Conservation (phyloP, 2,329 filamentous ascomycete species). For the Colletotrichum sidae region DNA sequence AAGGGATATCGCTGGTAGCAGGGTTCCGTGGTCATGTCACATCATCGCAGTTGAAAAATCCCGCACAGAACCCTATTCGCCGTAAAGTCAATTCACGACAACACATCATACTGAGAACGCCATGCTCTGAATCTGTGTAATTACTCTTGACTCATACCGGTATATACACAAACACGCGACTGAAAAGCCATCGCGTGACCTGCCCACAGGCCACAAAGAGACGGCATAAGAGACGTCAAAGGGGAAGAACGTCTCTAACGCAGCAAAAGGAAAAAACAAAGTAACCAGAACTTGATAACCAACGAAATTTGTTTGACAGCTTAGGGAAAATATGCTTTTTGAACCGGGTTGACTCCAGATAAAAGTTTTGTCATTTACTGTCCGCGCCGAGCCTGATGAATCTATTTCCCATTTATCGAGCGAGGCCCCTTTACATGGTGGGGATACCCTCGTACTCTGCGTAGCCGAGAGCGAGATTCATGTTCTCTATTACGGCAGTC, state of each 20-base stretch:
- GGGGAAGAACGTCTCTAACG: constrained; percentile 1
- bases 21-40: too few relatives aligned
- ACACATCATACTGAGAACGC: neutral
- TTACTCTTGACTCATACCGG: constrained; percentile 31
- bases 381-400: constrained; percentile 34
- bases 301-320: constrained; percentile 7
- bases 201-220: constrained; percentile 8
- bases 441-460: constrained; percentile 91
- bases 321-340: constrained; percentile 31
- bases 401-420: constrained; percentile 22
- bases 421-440: constrained; percentile 48
- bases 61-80: too few relatives aligned
- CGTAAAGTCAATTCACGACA: neutral
- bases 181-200: constrained; percentile 4
- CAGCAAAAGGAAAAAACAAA: constrained; percentile 4
- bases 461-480: constrained; percentile 92
- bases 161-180: constrained; percentile 34
- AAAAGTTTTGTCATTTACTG: constrained; percentile 23
- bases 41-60: too few relatives aligned
- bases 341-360: constrained; percentile 35
- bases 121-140: constrained; percentile 28
- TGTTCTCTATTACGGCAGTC: constrained; percentile 73
- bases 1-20: too few relatives aligned
- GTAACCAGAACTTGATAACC: neutral
- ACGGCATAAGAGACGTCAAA: neutral